Percentiles rank a stretch among this genome's conserved stretches.
phyloP scores from a whole-genome alignment of 345 rosid genomes.

The Rubroshorea leprosula region DNA sequence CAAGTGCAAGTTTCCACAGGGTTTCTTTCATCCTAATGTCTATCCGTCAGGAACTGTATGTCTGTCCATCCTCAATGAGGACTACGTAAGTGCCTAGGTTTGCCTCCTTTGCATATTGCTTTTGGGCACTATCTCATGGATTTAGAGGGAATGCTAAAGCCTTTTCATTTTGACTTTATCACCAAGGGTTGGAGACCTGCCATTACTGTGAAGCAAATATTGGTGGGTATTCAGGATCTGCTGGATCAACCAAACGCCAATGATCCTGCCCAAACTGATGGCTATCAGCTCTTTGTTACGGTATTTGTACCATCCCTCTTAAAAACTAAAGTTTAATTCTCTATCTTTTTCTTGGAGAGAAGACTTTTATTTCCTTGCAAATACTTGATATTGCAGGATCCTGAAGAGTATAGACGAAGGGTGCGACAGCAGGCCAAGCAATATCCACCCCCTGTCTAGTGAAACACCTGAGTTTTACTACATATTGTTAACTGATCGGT shows the following conservation, averaged over 20 bases:
- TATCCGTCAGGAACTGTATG: constrained; percentile 94
- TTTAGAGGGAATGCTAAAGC: too few species aligned
- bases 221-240: constrained; percentile 83
- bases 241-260: constrained; percentile 81
- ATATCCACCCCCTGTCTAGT: constrained; percentile 61
- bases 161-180: background rate
- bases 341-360: background rate
- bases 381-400: too few species aligned
- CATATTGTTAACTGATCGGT: constrained; percentile 26
- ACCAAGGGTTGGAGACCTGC: constrained; percentile 90
- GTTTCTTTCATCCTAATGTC: constrained; percentile 86
- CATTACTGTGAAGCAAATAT: constrained; percentile 84
- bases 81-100: constrained; percentile 56
- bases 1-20: constrained; percentile 75
- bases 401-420: constrained; percentile 73
- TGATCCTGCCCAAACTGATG: constrained; percentile 91
- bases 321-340: too few species aligned
- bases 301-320: too few species aligned
- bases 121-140: too few species aligned
- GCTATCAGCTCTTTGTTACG: constrained; percentile 59
- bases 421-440: constrained; percentile 86
- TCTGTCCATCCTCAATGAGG: constrained; percentile 82
- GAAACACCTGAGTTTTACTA: constrained; percentile 3
- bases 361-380: too few species aligned
- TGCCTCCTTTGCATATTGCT: too few species aligned